Conservation (phyloP, 1,139 yeast species). For the Scheffersomyces cryptocercus region DNA sequence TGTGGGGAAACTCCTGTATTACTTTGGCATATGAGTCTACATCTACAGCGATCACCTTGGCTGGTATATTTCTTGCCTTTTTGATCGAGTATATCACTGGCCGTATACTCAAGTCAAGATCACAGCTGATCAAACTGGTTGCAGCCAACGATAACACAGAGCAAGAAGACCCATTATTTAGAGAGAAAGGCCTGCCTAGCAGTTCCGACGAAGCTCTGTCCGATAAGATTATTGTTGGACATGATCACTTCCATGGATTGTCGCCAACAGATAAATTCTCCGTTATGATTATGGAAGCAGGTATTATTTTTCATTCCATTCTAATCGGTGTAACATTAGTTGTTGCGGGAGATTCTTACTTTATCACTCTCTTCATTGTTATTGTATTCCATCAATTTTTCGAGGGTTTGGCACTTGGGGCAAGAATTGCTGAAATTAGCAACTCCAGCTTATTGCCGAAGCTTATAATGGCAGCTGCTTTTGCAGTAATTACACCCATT, state of each 20-base stretch:
- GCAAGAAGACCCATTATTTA: not conserved
- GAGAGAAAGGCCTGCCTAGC: not conserved
- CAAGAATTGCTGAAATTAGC: conserved; percentile 15
- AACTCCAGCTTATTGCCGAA: conserved; percentile 7
- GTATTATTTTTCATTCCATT: conserved; percentile 29
- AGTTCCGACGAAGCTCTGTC: not conserved
- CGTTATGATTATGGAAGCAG: conserved; percentile 21
- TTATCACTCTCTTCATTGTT: conserved; percentile 19
- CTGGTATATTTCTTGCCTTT: conserved; percentile 33
- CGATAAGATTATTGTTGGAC: not conserved
- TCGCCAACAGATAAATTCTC: conserved; percentile 14
- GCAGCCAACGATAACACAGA: not conserved
- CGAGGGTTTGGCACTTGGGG: conserved; percentile 19
- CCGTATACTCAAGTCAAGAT: conserved; percentile 1
- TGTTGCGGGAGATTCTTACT: conserved; percentile 27
- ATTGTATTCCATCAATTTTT: conserved; percentile 21
- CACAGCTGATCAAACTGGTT: not conserved
- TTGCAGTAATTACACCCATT: conserved; percentile 23
- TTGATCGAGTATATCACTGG: conserved; percentile 20
- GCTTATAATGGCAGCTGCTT: conserved; percentile 17
- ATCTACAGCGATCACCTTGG: conserved; percentile 20
- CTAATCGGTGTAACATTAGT: conserved; percentile 26
- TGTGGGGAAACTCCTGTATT: conserved; percentile 30
- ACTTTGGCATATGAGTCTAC: conserved; percentile 9
- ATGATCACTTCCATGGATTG: not conserved